Evolutionary conservation across 2,329 filamentous ascomycete genomes (phyloP).

Genomic region (Dryadomyces sulphureus): DNA sequence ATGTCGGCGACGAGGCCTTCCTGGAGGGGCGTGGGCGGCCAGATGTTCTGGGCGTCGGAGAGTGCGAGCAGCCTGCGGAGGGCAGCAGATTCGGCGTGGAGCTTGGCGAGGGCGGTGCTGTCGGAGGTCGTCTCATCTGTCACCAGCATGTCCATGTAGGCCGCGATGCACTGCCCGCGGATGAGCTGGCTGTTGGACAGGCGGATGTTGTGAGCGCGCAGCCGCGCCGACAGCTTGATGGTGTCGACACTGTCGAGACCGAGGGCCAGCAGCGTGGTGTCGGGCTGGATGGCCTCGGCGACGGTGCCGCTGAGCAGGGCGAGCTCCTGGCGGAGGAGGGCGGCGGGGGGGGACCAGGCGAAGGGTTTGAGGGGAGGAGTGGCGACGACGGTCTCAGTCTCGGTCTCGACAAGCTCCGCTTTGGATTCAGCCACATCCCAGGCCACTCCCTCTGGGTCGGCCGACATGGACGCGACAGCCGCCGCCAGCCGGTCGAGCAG

Average conservation of each 20-base stretch:
- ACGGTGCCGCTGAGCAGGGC: conserved; percentile 43
- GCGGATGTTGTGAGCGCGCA: conserved; percentile 44
- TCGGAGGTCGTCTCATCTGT: not conserved
- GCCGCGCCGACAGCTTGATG: conserved; percentile 64
- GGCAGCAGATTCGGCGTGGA: conserved; percentile 6
- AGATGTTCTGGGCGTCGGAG: conserved; percentile 19
- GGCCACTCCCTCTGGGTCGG: conserved; percentile 1
- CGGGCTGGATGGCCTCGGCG: conserved; percentile 33
- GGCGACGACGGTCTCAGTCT: not conserved
- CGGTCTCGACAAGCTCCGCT: not conserved
- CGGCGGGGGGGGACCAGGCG: conserved; percentile 42
- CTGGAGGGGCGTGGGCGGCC: conserved; percentile 72
- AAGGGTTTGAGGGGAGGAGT: conserved; percentile 22
- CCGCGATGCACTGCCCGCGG: conserved; percentile 50
- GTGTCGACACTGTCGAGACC: conserved; percentile 87
- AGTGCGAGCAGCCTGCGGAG: conserved; percentile 23
- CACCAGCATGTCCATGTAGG: conserved; percentile 30
- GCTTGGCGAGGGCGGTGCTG: not conserved
- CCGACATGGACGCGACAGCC: conserved; percentile 14
- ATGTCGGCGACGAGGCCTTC: conserved; percentile 78
- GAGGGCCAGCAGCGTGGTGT: conserved; percentile 60
- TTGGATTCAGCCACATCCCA: not conserved
- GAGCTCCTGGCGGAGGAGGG: conserved; percentile 44
- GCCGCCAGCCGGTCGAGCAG: conserved; percentile 27
- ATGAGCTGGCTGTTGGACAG: conserved; percentile 67